Percentiles rank a stretch among this genome's conserved stretches.
phyloP scores from a whole-genome alignment of 2,329 filamentous ascomycete species.

The Cyanodermella asteris region DNA sequence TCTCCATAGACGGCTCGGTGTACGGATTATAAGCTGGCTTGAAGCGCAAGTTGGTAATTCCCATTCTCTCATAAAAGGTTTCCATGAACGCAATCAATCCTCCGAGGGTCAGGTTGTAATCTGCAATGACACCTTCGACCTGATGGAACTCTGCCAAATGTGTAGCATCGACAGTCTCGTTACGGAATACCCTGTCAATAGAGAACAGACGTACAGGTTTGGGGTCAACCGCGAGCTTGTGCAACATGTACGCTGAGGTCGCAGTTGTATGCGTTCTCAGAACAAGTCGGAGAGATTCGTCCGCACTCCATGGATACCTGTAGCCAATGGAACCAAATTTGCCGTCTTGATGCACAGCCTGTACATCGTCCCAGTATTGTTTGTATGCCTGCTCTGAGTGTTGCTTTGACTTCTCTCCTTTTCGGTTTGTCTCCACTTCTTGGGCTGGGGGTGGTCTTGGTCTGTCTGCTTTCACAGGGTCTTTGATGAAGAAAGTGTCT shows the following conservation, averaged over 20 bases:
- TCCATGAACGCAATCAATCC: constrained; percentile 89
- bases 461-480: constrained; percentile 54
- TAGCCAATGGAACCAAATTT: constrained; percentile 93
- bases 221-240: constrained; percentile 66
- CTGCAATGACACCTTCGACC: constrained; percentile 93
- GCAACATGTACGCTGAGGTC: constrained; percentile 72
- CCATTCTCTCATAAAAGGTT: constrained; percentile 92
- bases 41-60: constrained; percentile 68
- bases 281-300: constrained; percentile 70
- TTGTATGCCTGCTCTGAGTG: constrained; percentile 44
- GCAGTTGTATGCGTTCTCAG: constrained; percentile 93
- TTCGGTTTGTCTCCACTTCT: constrained; percentile 23
- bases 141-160: constrained; percentile 98
- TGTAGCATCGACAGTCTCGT: constrained; percentile 91
- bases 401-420: constrained; percentile 25
- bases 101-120: constrained; percentile 80
- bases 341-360: constrained; percentile 68
- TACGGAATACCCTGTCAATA: constrained; percentile 94
- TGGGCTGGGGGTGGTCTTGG: constrained; percentile 33
- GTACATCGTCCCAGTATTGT: constrained; percentile 72
- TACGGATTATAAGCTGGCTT: constrained; percentile 95
- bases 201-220: constrained; percentile 91
- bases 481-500: constrained; percentile 96
- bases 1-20: constrained; percentile 94
- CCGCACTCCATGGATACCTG: constrained; percentile 76